These are phyloP conservation scores for Fomes fomentarius DNA, from an alignment of 1,284 basidiomycete genomes.

Conservation along the genomic window DNA sequence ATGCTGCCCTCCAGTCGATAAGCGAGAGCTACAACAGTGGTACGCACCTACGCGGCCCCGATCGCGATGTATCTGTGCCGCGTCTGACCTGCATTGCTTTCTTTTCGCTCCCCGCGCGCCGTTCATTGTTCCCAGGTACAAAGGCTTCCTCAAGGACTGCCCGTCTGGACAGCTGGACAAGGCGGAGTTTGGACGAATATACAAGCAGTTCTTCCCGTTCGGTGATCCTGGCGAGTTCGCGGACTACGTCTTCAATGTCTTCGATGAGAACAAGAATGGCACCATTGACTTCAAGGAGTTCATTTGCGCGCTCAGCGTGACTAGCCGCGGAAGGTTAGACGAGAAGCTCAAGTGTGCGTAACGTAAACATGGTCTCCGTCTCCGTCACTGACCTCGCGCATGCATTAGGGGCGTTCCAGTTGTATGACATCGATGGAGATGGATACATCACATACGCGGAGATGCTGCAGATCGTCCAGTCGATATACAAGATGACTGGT, in stretches of 20 bases:
- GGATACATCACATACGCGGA: conserved; percentile 97
- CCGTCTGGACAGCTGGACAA: conserved; percentile 97
- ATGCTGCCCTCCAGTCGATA: conserved; percentile 77
- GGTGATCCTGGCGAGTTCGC: conserved; percentile 98
- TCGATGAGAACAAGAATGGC: conserved; percentile 95
- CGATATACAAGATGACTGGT: conserved; percentile 99
- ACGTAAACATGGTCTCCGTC: conserved; percentile 1
- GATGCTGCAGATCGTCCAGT: conserved; percentile 96
- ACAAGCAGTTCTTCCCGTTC: conserved; percentile 99
- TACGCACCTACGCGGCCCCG: conserved; percentile 32
- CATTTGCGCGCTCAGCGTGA: conserved; percentile 96
- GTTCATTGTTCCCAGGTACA: conserved; percentile 71
- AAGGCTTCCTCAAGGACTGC: conserved; percentile 99
- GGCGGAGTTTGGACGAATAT: conserved; percentile 96
- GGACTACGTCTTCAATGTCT: conserved; percentile 98
- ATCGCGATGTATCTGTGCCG: conserved; percentile 13
- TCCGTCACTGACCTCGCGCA: conserved; percentile 8
- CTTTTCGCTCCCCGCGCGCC: conserved; percentile 16
- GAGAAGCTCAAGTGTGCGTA: conserved; percentile 97
- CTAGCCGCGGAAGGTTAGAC: conserved; percentile 90
- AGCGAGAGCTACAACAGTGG: conserved; percentile 99
- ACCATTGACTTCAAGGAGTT: conserved; percentile 99
- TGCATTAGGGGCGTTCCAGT: conserved; percentile 92
- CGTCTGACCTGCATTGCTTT: conserved; percentile 15
- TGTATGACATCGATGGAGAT: conserved; percentile 99